Evolutionary conservation across 345 rosid genomes (phyloP).

Genomic region (Salix arbutifolia): DNA sequence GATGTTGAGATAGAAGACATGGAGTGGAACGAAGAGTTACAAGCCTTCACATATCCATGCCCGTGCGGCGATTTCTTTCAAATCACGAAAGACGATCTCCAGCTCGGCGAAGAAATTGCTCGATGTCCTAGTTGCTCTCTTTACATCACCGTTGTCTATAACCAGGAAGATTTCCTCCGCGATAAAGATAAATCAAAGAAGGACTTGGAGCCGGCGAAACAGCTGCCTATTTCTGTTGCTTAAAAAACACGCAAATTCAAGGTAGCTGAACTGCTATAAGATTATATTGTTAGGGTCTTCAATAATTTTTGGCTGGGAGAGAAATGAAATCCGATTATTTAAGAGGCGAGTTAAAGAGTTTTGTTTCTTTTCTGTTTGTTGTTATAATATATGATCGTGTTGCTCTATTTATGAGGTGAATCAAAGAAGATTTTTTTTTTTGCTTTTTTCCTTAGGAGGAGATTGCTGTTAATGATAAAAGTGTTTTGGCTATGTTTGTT

Average conservation of each 20-base stretch:
- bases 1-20: slow-evolving; percentile 96
- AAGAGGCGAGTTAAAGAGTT: no score
- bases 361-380: no score
- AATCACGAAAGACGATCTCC: slow-evolving; percentile 81
- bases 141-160: slow-evolving; percentile 81
- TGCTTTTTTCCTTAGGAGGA: no score
- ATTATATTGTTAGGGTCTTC: background rate
- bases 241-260: slow-evolving; percentile 15
- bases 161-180: slow-evolving; percentile 64
- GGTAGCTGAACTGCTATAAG: background rate
- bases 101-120: slow-evolving; percentile 78
- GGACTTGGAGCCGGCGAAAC: slow-evolving; percentile 35
- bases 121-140: slow-evolving; percentile 94
- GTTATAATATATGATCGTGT: no score
- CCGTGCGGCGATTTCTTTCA: slow-evolving; percentile 95
- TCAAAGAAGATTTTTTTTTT: no score
- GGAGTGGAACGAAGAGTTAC: slow-evolving; percentile 86
- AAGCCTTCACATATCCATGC: slow-evolving; percentile 80
- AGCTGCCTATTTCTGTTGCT: slow-evolving; percentile 56
- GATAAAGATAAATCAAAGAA: slow-evolving; percentile 25
- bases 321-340: background rate
- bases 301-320: background rate
- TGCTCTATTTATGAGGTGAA: no score
- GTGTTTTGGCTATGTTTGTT: background rate
- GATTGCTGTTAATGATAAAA: no score